Base-by-base conservation (phyloP, 148 eudicot species). In the Linanthus parryae region DNA sequence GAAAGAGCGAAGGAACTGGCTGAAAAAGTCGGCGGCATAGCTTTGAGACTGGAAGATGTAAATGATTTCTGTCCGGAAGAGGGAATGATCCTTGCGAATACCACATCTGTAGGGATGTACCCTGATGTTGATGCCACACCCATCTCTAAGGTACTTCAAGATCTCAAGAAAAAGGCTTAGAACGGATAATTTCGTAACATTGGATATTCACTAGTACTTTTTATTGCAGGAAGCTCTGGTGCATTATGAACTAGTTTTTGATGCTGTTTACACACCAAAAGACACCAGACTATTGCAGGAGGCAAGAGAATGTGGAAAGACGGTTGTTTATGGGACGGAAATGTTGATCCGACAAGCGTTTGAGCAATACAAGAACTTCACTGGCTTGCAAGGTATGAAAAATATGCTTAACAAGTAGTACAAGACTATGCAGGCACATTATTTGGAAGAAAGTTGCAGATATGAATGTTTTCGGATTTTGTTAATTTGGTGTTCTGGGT, bases 71-170 rank as follows among this genome's bases (percentile, higher is more conserved):
- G 64, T 48, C 92, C 83, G 2, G 88, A 84, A 55, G 73, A 67
- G 33, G 78, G 75, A 23, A 88, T 84, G 94, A 72, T 88, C 53
- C 88, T 88, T 50, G 96, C 84, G 46, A 88, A 88, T 59, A 66
- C 96, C 20, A 84, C 96, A 16, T 76, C 94, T 18, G 73, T 88
- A 15, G 96, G 96, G 26, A 88, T 88, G 96, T 75, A 84, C 29
- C 96, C 96, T 16, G 65, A 58, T 7, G 52, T 74, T 25, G 66
- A 81, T 17, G 66, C 58, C 20, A 69, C 85, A 5, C 96, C 92
- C 18, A 59, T 88, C 42, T 62, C 88, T 38, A 88, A 84, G 96
- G 94, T 84, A 54, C 20, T 62, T 18, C 18, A 37, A 16, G 14
- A 6, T 29, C 38, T 27, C 24, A n/a, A n/a, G n/a, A n/a, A n/a